Evolutionary conservation across 768 basidiomycete genomes (phyloP).

Genomic region (Krasilnikovozyma curviuscula): DNA sequence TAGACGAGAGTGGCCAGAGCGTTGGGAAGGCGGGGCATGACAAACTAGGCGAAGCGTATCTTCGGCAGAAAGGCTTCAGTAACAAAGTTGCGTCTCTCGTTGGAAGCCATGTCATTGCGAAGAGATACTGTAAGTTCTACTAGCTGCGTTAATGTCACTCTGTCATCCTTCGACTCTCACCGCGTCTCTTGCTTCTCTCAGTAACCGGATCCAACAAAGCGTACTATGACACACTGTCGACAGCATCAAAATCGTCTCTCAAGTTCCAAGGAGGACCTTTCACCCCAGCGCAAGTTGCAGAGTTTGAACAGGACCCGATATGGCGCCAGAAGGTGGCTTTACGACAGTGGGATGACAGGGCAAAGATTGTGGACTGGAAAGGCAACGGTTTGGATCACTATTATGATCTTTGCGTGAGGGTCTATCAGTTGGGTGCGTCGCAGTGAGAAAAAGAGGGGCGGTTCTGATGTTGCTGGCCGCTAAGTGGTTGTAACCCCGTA

Average conservation of each 20-base stretch:
- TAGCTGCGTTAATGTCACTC: neutral
- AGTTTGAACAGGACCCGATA: slow-evolving; percentile 9
- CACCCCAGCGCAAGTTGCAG: slow-evolving; percentile 4
- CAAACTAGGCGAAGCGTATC: slow-evolving; percentile 6
- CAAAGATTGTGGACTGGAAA: slow-evolving; percentile 5
- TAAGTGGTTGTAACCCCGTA: no score
- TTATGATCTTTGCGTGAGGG: no score
- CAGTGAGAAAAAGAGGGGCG: no score
- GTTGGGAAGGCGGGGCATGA: slow-evolving; percentile 11
- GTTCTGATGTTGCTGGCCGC: no score
- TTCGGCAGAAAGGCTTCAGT: slow-evolving; percentile 8
- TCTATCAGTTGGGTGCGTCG: no score
- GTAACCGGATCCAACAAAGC: no score
- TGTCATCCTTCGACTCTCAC: slow-evolving; percentile 2
- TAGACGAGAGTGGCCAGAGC: neutral
- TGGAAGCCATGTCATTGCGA: slow-evolving; percentile 10
- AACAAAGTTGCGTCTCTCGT: slow-evolving; percentile 10
- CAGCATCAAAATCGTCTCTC: slow-evolving; percentile 1
- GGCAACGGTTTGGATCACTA: slow-evolving; percentile 6
- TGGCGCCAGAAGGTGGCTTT: slow-evolving; percentile 11
- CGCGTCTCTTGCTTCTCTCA: neutral
- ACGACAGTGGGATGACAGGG: slow-evolving; percentile 11
- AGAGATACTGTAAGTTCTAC: slow-evolving; percentile 1
- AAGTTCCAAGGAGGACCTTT: slow-evolving; percentile 11
- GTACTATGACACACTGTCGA: slow-evolving; percentile 1